phyloP scores from a whole-genome alignment of 176 grass and related monocot species.

The Paspalum notatum region DNA sequence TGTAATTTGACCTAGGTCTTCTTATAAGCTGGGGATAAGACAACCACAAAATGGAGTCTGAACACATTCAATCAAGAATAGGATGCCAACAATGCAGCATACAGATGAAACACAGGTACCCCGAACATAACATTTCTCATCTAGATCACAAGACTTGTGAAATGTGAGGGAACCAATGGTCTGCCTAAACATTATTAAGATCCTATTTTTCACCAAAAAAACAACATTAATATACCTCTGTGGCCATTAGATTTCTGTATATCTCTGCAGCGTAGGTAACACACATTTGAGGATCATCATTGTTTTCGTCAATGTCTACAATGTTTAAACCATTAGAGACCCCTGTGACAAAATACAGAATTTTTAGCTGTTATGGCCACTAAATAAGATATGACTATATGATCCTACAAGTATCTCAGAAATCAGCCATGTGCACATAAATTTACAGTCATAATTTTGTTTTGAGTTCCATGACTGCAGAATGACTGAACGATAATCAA shows the following conservation, averaged over 20 bases:
- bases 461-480: not conserved
- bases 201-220: constrained; percentile 20
- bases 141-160: constrained; percentile 14
- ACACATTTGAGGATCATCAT: constrained; percentile 75
- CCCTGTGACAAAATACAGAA: constrained; percentile 52
- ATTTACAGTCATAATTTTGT: constrained; percentile 13
- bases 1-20: constrained; percentile 52
- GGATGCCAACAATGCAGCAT: constrained; percentile 12
- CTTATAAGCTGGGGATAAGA: constrained; percentile 54
- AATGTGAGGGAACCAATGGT: not conserved
- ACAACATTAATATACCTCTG: constrained; percentile 58
- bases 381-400: constrained; percentile 11
- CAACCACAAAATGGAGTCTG: constrained; percentile 20
- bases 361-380: constrained; percentile 5
- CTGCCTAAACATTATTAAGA: constrained; percentile 6
- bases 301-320: constrained; percentile 64
- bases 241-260: constrained; percentile 63
- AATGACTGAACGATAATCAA: constrained; percentile 31
- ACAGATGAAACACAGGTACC: constrained; percentile 26
- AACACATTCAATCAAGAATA: constrained; percentile 25
- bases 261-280: constrained; percentile 54
- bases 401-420: constrained; percentile 17
- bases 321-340: constrained; percentile 32
- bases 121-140: not conserved
- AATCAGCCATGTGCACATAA: constrained; percentile 1